Evolutionary conservation across 202 grass and related monocot species (phyloP).

Genomic region (Elaeis oleifera): DNA sequence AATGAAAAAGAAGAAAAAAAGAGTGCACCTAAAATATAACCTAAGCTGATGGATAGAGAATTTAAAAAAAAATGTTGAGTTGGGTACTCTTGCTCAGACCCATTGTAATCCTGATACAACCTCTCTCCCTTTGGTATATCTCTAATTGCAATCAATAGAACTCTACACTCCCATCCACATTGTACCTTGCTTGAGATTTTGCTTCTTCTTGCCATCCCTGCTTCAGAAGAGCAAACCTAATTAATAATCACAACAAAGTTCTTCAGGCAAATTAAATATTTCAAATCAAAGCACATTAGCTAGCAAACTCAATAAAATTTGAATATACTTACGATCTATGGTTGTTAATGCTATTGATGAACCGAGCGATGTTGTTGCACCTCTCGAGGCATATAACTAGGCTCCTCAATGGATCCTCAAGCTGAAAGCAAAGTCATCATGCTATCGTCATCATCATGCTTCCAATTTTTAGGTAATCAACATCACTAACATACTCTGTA

Average conservation of each 20-base stretch:
- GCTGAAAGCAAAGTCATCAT: constrained; percentile 93
- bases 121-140: no score
- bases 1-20: no score
- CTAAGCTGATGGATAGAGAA: no score
- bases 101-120: no score
- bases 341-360: constrained; percentile 95
- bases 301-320: not conserved
- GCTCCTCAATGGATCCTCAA: constrained; percentile 30
- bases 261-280: not conserved
- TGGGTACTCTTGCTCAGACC: no score
- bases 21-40: no score
- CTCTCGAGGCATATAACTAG: constrained; percentile 82
- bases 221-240: not conserved
- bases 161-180: no score
- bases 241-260: not conserved
- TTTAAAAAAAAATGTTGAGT: no score
- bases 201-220: constrained; percentile 81
- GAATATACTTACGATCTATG: constrained; percentile 47
- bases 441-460: constrained; percentile 87
- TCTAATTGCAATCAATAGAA: no score
- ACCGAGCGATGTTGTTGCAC: constrained; percentile 80
- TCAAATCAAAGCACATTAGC: not conserved
- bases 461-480: constrained; percentile 59
- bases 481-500: constrained; percentile 81
- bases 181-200: no score